phyloP scores from a whole-genome alignment of 176 grass and related monocot genomes.

The Avena atlantica region DNA sequence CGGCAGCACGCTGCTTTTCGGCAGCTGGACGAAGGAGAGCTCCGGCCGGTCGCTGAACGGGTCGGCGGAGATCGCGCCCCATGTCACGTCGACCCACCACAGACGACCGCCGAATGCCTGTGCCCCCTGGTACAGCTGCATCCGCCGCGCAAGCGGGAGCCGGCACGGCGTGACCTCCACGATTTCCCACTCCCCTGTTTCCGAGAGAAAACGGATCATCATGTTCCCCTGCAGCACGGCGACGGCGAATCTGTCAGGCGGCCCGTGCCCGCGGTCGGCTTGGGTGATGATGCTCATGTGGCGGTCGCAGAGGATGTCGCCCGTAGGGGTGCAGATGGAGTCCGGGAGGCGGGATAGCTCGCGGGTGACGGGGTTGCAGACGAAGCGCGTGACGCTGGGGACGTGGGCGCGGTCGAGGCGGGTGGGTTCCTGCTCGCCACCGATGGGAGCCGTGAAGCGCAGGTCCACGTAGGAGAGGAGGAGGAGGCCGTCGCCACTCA shows the following conservation, averaged over 20 bases:
- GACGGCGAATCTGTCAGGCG: conserved; percentile 1
- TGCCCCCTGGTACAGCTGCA: not conserved
- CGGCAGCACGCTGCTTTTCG: not conserved
- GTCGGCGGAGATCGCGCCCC: not conserved
- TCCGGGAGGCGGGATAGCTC: conserved; percentile 44
- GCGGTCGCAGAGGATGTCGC: not conserved
- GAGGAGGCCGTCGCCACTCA: conserved; percentile 42
- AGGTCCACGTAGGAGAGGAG: not conserved
- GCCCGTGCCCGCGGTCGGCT: not conserved
- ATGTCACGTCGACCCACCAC: not conserved
- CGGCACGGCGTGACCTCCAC: conserved; percentile 13
- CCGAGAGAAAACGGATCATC: conserved; percentile 33
- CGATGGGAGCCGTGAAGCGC: not conserved
- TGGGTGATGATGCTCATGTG: conserved; percentile 4
- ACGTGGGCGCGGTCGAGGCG: not conserved
- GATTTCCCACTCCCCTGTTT: conserved; percentile 28
- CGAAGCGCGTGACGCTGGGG: conserved; percentile 18
- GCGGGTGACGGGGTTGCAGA: conserved; percentile 37
- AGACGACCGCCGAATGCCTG: conserved; percentile 16
- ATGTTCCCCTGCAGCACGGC: not conserved
- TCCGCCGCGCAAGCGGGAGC: not conserved
- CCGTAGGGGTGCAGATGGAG: conserved; percentile 16
- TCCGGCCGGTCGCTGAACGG: conserved; percentile 24
- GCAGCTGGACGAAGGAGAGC: conserved; percentile 21
- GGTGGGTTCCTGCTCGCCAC: not conserved